Percentiles rank a stretch among this genome's conserved stretches.
Evolutionary conservation across 2,329 filamentous ascomycete species (phyloP).

Genomic region (Exutisphaerella laricina): DNA sequence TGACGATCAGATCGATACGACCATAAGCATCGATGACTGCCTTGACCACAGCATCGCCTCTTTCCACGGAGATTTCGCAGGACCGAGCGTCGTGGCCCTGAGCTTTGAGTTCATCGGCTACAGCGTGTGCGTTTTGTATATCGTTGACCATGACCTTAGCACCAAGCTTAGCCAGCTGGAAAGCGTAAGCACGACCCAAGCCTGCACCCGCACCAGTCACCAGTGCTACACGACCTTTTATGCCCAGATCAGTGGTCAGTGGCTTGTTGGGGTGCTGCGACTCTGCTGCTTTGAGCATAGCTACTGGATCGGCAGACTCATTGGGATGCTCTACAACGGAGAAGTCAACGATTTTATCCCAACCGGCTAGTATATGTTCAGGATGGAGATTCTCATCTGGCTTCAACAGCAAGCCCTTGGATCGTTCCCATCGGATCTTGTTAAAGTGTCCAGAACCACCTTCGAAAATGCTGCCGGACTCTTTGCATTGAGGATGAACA

Average conservation of each 20-base stretch:
- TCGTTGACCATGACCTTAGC: constrained; percentile 89
- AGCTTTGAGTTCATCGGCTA: constrained; percentile 86
- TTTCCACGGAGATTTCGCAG: constrained; percentile 86
- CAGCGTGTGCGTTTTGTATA: constrained; percentile 77
- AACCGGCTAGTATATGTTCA: constrained; percentile 44
- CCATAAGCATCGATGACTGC: constrained; percentile 86
- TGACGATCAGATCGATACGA: constrained; percentile 80
- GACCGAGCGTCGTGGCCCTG: constrained; percentile 80
- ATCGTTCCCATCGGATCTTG: constrained; percentile 90
- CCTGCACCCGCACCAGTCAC: constrained; percentile 82
- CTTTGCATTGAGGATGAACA: constrained; percentile 71
- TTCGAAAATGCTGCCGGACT: constrained; percentile 87
- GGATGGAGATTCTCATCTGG: constrained; percentile 70
- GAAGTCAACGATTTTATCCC: constrained; percentile 82
- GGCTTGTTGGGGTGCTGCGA: constrained; percentile 91
- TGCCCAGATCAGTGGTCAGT: constrained; percentile 93
- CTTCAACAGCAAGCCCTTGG: constrained; percentile 79
- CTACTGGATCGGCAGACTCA: constrained; percentile 76
- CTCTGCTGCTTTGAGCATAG: constrained; percentile 80
- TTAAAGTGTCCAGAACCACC: constrained; percentile 84
- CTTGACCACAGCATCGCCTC: constrained; percentile 85
- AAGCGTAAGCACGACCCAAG: constrained; percentile 81
- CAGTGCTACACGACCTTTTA: constrained; percentile 75
- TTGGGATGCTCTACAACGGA: constrained; percentile 58
- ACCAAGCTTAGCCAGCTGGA: constrained; percentile 77